A percentile compares a stretch with the other conserved stretches of the same genome.
Conservation (phyloP, 306 rosid genomes). For the Glycine tomentella region DNA sequence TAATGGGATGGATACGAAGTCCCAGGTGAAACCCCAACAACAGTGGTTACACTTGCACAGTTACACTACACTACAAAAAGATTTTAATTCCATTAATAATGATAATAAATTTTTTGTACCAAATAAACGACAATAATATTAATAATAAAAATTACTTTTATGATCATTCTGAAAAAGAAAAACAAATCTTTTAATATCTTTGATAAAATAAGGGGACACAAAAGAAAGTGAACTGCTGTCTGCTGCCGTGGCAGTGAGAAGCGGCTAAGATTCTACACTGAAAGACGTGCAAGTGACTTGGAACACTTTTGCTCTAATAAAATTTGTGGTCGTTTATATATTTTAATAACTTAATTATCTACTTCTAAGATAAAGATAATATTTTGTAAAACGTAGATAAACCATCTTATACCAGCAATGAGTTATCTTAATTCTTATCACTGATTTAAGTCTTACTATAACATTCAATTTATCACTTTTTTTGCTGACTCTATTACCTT, state of each 20-base stretch:
- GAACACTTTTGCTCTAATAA: background rate
- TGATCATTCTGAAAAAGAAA: too few species aligned
- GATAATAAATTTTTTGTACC: background rate
- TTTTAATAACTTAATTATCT: background rate
- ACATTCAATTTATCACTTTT: too few species aligned
- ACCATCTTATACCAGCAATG: background rate
- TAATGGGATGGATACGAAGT: conserved; percentile 47
- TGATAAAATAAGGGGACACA: conserved; percentile 7
- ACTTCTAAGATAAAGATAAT: background rate
- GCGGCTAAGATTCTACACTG: conserved; percentile 35
- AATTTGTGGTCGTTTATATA: background rate
- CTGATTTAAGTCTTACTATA: too few species aligned
- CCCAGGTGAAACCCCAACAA: conserved; percentile 39
- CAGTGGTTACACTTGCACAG: too few species aligned
- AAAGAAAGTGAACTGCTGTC: conserved; percentile 35
- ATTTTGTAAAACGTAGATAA: background rate
- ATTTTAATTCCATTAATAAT: conserved; percentile 32
- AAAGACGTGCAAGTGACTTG: conserved; percentile 5
- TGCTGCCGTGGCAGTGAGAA: conserved; percentile 32
- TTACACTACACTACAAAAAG: background rate
- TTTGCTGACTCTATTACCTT: too few species aligned
- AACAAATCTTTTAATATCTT: background rate
- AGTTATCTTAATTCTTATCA: too few species aligned
- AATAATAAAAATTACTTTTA: background rate
- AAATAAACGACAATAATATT: background rate